Conservation (phyloP, 2,329 filamentous ascomycete species). For the Ophiostoma triangulosporum region DNA sequence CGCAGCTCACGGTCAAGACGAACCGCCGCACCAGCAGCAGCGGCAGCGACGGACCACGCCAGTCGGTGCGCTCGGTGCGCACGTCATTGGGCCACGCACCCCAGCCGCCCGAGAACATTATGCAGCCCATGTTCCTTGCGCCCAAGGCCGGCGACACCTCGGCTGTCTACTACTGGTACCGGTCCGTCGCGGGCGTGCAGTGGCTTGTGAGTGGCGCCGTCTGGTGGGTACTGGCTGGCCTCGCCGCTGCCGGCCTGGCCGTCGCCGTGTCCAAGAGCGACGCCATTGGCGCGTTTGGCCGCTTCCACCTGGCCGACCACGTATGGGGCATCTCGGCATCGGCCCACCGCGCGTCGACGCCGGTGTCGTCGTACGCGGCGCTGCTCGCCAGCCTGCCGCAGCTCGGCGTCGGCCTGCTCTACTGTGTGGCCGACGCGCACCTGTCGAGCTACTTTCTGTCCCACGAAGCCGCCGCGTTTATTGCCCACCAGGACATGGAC, state of each 20-base stretch:
- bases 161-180: slow-evolving; percentile 30
- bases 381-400: slow-evolving; percentile 35
- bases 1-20: slow-evolving; percentile 6
- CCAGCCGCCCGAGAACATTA: slow-evolving; percentile 2
- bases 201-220: slow-evolving; percentile 28
- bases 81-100: too few species aligned
- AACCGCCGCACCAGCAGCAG: neutral
- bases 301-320: slow-evolving; percentile 23
- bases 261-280: slow-evolving; percentile 19
- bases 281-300: slow-evolving; percentile 25
- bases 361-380: slow-evolving; percentile 17
- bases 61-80: neutral
- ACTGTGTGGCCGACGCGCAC: slow-evolving; percentile 33
- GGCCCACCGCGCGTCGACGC: neutral
- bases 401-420: slow-evolving; percentile 32
- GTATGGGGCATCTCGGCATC: neutral
- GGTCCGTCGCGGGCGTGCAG: slow-evolving; percentile 27
- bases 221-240: slow-evolving; percentile 25
- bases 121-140: slow-evolving; percentile 6
- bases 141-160: slow-evolving; percentile 15
- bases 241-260: slow-evolving; percentile 27
- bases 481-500: neutral
- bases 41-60: neutral
- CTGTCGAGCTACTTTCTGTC: slow-evolving; percentile 35
- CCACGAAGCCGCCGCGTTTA: slow-evolving; percentile 32